These are phyloP conservation scores for Saprolegnia diclina DNA, from an alignment of 352 stramenopile genomes.

Conservation along the genomic window DNA sequence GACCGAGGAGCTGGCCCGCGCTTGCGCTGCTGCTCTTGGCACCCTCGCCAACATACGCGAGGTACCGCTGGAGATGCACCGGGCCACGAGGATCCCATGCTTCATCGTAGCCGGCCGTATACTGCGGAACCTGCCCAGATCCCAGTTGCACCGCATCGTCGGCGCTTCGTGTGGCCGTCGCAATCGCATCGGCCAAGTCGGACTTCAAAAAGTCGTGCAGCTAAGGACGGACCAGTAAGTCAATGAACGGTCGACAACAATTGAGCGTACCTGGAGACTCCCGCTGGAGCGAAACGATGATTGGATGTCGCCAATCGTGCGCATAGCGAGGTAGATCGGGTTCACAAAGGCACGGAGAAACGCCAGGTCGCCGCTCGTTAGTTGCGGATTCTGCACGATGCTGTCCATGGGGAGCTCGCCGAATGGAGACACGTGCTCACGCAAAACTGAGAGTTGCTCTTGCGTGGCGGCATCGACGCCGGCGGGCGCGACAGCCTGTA, in stretches of 20 bases:
- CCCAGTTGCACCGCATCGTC: conserved; percentile 52
- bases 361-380: conserved; percentile 44
- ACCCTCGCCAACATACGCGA: background rate
- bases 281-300: conserved; percentile 47
- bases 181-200: conserved; percentile 47
- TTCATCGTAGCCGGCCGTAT: conserved; percentile 29
- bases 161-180: conserved; percentile 30
- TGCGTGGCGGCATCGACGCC: conserved; percentile 29
- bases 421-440: conserved; percentile 28
- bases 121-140: conserved; percentile 33
- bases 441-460: conserved; percentile 8
- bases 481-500: conserved; percentile 29
- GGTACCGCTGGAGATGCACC: conserved; percentile 23
- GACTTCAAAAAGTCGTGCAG: conserved; percentile 79
- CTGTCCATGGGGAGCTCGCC: conserved; percentile 26
- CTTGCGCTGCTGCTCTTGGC: background rate
- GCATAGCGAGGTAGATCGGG: conserved; percentile 55
- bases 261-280: conserved; percentile 14
- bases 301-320: conserved; percentile 67
- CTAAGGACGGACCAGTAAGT: conserved; percentile 58
- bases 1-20: background rate
- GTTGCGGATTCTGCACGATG: conserved; percentile 26
- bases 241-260: background rate
- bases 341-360: conserved; percentile 78
- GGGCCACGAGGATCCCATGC: conserved; percentile 10